Base-by-base conservation (phyloP, 2,329 filamentous ascomycete genomes). In the Atkinsonella hypoxylon region DNA sequence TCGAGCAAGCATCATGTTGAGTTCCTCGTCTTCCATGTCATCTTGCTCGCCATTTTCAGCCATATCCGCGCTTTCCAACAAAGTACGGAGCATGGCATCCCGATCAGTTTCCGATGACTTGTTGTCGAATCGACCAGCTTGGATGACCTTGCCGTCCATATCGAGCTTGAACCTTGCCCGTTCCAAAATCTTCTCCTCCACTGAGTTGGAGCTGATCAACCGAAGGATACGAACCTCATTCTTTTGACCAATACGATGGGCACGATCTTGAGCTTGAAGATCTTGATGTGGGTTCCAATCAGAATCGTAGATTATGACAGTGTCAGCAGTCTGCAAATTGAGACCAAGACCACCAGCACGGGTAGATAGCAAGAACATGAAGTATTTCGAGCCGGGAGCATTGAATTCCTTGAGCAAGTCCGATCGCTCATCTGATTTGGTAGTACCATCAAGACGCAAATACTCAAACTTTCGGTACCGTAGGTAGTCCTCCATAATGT, bases 281-380 rank as follows among this genome's bases (percentile, higher is more conserved):
- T 98, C 93, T 69, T 98, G 93, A 66, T 97, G 91, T 64, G 93
- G 93, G 68, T 98, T 98, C 93, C 93, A 98, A 72, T 98, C 93
- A 0, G 93, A 98, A 64, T 98, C 93, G 70, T 96, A 98, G 63
- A 98, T 98, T 69, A 98, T 96, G 72, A 98, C 93, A 1, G 93
- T 98, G 68, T 98, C 93, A 41, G 93, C 93, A 44, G 91, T 96
- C 69, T 98, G 93, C 66, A 98, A 69, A 63, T 98, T 98, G 58
- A 98, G 78, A 77, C 93, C 93, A 11, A 98, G 78, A 79, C 93
- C 93, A 83, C 93, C 93, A 55, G 93, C 93, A 75, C 93, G 91
- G 22, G 93, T 98, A 3, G 93, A 98, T n/a, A 98, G 80, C 67
- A 98, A 70, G 75, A 98, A 98, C 72, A 94, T 95, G 68, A 97